Evolutionary conservation across 192 early-diverging fungal genomes (phyloP).

Genomic region (Umbelopsis sp.): DNA sequence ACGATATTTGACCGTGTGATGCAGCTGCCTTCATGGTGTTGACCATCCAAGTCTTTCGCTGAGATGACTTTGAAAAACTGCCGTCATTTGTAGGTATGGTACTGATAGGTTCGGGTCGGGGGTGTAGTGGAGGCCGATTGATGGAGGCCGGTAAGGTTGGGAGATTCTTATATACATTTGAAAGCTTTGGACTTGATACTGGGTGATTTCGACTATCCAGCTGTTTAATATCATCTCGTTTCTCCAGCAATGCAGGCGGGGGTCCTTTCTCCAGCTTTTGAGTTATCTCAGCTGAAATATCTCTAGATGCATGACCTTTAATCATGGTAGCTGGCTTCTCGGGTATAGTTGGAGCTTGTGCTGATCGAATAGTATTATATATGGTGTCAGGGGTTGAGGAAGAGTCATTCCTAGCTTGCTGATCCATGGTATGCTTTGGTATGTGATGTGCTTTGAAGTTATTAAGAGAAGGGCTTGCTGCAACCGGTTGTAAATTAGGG

Average conservation of each 20-base stretch:
- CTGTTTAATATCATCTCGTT: background rate
- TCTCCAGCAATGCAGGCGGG: background rate
- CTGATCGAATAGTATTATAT: background rate
- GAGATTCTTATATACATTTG: slow-evolving; percentile 1
- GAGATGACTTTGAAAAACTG: background rate
- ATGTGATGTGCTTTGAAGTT: background rate
- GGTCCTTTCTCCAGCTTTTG: background rate
- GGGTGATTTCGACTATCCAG: background rate
- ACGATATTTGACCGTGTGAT: background rate
- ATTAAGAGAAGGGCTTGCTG: background rate
- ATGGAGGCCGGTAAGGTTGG: background rate
- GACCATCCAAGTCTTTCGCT: slow-evolving; percentile 9
- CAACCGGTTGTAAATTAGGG: background rate
- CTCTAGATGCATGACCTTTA: background rate
- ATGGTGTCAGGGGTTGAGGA: background rate
- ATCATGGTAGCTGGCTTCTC: background rate
- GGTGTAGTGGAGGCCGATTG: background rate
- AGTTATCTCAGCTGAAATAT: background rate
- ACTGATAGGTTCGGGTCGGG: background rate
- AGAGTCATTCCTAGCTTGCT: background rate
- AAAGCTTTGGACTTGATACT: background rate
- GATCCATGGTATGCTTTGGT: background rate
- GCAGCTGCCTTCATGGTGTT: background rate
- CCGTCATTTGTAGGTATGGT: background rate
- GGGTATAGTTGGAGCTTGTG: background rate